Evolutionary conservation across 169 alveolate species (phyloP).

Genomic region (Neospora caninum): DNA sequence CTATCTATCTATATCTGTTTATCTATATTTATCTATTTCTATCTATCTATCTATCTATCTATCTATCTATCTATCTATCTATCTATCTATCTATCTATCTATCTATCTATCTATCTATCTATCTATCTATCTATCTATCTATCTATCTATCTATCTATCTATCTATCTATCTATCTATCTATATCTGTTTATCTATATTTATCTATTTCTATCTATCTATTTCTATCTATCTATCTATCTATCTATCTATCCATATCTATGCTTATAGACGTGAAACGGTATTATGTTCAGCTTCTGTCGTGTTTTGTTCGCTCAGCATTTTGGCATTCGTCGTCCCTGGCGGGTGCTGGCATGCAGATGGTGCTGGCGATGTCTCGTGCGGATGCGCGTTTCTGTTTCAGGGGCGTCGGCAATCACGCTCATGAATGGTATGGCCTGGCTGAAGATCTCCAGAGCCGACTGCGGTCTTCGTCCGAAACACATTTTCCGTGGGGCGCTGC

Average conservation of each 20-base stretch:
- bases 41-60: no score
- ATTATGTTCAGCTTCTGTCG: no score
- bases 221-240: neutral
- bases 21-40: neutral
- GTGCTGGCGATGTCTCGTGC: neutral
- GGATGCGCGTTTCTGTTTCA: neutral
- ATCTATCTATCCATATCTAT: no score
- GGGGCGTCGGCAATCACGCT: conserved; percentile 62
- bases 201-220: neutral
- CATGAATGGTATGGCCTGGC: conserved; percentile 58
- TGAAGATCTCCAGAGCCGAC: conserved; percentile 14
- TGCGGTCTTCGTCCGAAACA: conserved; percentile 26
- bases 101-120: neutral
- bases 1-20: no score
- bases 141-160: neutral
- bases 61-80: no score
- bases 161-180: neutral
- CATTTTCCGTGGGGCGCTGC: conserved; percentile 34
- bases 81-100: neutral
- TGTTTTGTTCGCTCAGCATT: no score
- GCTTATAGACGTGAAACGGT: no score
- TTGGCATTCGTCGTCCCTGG: no score
- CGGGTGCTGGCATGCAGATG: no score
- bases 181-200: neutral
- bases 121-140: neutral